A percentile compares a stretch with the other conserved stretches of the same genome.
Conservation (phyloP, 1,139 yeast genomes). For the Kodamaea sp. region DNA sequence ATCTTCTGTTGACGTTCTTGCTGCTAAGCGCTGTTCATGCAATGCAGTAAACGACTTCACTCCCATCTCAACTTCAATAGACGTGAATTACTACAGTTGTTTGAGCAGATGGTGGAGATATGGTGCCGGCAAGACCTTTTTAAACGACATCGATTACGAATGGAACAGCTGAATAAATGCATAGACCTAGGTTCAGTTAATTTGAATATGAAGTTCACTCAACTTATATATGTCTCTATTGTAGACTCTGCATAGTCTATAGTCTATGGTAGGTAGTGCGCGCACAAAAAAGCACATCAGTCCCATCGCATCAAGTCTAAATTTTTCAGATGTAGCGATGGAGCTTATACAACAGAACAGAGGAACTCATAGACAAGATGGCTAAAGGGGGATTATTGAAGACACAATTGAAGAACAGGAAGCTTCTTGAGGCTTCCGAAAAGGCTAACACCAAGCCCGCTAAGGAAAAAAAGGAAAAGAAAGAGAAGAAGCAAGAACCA, state of each 20-base stretch:
- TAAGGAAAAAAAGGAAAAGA: slow-evolving; percentile 10
- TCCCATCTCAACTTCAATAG: slow-evolving; percentile 46
- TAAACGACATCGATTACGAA: slow-evolving; percentile 34
- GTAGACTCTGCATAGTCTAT: no score
- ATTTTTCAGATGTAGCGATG: slow-evolving; percentile 6
- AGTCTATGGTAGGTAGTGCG: slow-evolving; percentile 9
- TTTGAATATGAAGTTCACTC: no score
- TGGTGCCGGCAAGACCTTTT: slow-evolving; percentile 56
- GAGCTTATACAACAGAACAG: not conserved
- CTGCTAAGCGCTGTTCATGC: slow-evolving; percentile 74
- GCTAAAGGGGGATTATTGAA: slow-evolving; percentile 35
- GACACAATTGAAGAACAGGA: slow-evolving; percentile 36
- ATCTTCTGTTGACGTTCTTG: slow-evolving; percentile 45
- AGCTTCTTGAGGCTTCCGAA: slow-evolving; percentile 27
- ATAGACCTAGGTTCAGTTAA: no score
- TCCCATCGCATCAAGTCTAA: slow-evolving; percentile 10
- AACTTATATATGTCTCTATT: no score
- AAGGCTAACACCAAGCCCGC: slow-evolving; percentile 28
- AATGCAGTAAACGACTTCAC: slow-evolving; percentile 39
- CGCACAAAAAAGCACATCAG: slow-evolving; percentile 7
- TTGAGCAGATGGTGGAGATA: slow-evolving; percentile 84
- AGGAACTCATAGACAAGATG: slow-evolving; percentile 20
- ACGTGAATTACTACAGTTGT: slow-evolving; percentile 67
- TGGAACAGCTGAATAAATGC: slow-evolving; percentile 6
- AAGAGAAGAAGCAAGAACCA: slow-evolving; percentile 8